Base-by-base conservation (phyloP, 192 early-diverging fungal species). In the Podila horticola region DNA sequence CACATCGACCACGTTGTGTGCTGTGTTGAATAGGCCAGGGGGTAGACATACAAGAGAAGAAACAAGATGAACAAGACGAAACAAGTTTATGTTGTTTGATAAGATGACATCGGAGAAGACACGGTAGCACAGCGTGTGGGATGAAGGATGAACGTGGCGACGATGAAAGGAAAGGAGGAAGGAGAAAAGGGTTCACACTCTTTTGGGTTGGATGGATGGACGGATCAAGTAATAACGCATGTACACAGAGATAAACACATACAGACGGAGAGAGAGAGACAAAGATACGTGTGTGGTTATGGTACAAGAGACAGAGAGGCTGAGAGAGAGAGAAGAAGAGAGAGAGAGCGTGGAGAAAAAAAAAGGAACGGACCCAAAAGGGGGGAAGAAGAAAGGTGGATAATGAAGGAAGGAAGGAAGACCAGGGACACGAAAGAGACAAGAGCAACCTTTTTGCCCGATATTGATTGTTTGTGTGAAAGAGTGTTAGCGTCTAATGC, bases 311-410 rank as follows among this genome's bases (percentile, higher is more conserved):
- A 29, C 34, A 64, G 24, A 67, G 48, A 29, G 64, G 57, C 26
- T 55, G 65, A 66, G 49, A 31, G 29, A 55, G 22, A 26, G n/a
- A 57, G 17, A 20, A 61, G 4, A 28, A 72, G 60, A 33, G 49
- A 28, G 49, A 31, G 69, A 71, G 29, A 50, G 51, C 20, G 60
- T 31, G 61, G 36, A 72, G 17, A 50, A 55, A 49, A 45, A 55
- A 31, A 57, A 38, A 52, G 28, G 26, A 64, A 48, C 62, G 7
- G 49, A 30, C 24, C 30, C 29, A 12, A 57, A 31, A 64, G 34
- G 24, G 62, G 34, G 20, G 17, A 66, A 45, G 36, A 62, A 38
- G 17, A 62, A 38, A 5, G 61, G 17, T 30, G 19, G 13, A 7
- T 0, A 30, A 5, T 15, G 34, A 9, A 19, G 33, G 22, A 63